Percentiles rank a stretch among this genome's conserved stretches.
Conservation (phyloP, 1,139 yeast species). For the Saccharomyces hybrid region DNA sequence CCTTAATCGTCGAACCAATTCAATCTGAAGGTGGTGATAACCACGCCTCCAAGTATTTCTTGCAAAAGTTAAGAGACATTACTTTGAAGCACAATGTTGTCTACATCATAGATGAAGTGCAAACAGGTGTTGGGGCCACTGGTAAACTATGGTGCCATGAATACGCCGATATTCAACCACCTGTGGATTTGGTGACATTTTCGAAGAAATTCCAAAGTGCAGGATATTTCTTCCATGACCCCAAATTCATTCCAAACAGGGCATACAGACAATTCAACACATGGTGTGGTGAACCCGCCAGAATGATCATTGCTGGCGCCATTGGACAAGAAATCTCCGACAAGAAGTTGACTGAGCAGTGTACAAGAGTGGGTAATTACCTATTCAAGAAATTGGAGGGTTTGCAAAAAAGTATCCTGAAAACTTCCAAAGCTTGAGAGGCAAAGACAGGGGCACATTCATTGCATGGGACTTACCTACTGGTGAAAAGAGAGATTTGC, state of each 20-base stretch:
- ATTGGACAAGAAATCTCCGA: conserved; percentile 52
- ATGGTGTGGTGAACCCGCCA: conserved; percentile 79
- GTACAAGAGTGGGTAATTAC: conserved; percentile 54
- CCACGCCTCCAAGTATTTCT: conserved; percentile 52
- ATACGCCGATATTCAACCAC: conserved; percentile 54
- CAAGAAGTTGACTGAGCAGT: conserved; percentile 44
- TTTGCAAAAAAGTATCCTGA: conserved; percentile 41
- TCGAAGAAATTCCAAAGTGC: conserved; percentile 76
- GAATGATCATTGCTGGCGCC: conserved; percentile 55
- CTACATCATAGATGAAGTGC: conserved; percentile 65
- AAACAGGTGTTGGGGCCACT: conserved; percentile 69
- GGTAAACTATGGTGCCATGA: conserved; percentile 72
- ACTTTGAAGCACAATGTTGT: conserved; percentile 52
- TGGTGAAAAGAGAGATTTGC: conserved; percentile 42
- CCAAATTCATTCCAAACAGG: conserved; percentile 50
- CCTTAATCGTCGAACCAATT: conserved; percentile 63
- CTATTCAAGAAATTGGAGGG: conserved; percentile 42
- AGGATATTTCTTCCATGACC: conserved; percentile 65
- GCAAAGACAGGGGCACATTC: conserved; percentile 60
- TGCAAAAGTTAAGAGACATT: conserved; percentile 58
- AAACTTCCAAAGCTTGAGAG: conserved; percentile 49
- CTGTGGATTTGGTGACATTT: conserved; percentile 68
- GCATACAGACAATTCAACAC: conserved; percentile 76
- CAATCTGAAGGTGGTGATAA: conserved; percentile 76
- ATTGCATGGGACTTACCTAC: conserved; percentile 64